Evolutionary conservation across 345 rosid genomes (phyloP).

Genomic region (Brassica incana): DNA sequence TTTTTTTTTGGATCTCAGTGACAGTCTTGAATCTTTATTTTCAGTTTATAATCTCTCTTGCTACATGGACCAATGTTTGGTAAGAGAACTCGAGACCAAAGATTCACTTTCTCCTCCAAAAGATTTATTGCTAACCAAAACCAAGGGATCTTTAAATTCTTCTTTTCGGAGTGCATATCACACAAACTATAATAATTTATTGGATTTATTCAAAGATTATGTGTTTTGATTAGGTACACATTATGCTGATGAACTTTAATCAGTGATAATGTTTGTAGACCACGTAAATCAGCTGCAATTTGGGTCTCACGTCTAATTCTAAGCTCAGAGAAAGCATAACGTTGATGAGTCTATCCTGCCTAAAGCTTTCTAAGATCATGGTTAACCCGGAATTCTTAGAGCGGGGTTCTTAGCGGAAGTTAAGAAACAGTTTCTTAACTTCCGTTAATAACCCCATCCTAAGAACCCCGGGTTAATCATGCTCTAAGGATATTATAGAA

Average conservation of each 20-base stretch:
- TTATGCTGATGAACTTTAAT: not conserved
- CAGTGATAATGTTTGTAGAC: not conserved
- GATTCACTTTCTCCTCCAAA: not conserved
- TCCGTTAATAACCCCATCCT: too few species aligned
- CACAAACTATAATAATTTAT: not conserved
- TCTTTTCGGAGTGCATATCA: not conserved
- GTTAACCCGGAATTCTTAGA: too few species aligned
- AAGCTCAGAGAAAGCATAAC: not conserved
- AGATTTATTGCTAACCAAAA: not conserved
- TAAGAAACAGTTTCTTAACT: too few species aligned
- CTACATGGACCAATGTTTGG: not conserved
- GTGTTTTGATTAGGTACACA: too few species aligned
- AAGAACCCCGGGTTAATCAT: too few species aligned
- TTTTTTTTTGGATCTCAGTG: not conserved
- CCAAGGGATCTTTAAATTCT: not conserved
- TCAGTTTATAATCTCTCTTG: not conserved
- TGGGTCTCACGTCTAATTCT: conserved; percentile 17
- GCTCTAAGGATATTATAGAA: not conserved
- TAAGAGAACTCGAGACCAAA: not conserved
- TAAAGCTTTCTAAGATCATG: not conserved
- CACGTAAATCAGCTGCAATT: not conserved
- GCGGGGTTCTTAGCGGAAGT: too few species aligned
- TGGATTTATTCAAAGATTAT: not conserved
- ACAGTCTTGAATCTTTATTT: not conserved
- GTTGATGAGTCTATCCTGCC: not conserved